Conservation (phyloP, 805 yeast species). For the Metschnikowia dekortorum region DNA sequence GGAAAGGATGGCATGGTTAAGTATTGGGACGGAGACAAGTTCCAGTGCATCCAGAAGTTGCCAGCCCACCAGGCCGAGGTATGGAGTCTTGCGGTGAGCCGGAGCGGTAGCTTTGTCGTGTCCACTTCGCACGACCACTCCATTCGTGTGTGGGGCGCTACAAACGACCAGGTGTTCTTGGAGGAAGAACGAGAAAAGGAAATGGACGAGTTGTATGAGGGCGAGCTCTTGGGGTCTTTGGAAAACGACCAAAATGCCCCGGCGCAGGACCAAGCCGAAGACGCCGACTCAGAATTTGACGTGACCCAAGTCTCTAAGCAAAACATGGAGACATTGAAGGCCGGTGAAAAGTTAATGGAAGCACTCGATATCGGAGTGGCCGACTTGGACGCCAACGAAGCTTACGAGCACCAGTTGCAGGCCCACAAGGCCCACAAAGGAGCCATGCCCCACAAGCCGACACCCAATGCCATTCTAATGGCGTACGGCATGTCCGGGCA, state of each 20-base stretch:
- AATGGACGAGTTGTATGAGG: conserved; percentile 86
- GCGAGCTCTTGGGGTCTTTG: conserved; percentile 49
- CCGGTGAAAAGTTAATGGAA: conserved; percentile 90
- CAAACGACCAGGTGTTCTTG: conserved; percentile 91
- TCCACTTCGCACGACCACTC: conserved; percentile 92
- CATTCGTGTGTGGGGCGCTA: conserved; percentile 87
- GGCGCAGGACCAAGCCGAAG: conserved; percentile 35
- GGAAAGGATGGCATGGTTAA: conserved; percentile 87
- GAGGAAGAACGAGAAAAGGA: conserved; percentile 97
- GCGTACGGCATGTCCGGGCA: conserved; percentile 72
- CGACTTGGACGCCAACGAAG: conserved; percentile 57
- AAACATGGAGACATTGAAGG: conserved; percentile 86
- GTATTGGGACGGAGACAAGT: conserved; percentile 98
- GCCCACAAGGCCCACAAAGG: conserved; percentile 37
- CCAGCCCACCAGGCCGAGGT: conserved; percentile 86
- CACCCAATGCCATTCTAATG: conserved; percentile 64
- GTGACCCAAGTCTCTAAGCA: conserved; percentile 70
- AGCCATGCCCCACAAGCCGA: conserved; percentile 55
- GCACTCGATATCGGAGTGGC: conserved; percentile 79
- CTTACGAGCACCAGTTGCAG: conserved; percentile 43
- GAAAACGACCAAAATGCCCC: conserved; percentile 8
- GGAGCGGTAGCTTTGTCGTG: conserved; percentile 65
- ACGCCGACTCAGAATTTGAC: conserved; percentile 45
- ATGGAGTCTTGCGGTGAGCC: conserved; percentile 83
- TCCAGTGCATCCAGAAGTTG: conserved; percentile 86